Evolutionary conservation across 1,139 yeast species (phyloP).

Genomic region (Debaryomycetaceae sp.): DNA sequence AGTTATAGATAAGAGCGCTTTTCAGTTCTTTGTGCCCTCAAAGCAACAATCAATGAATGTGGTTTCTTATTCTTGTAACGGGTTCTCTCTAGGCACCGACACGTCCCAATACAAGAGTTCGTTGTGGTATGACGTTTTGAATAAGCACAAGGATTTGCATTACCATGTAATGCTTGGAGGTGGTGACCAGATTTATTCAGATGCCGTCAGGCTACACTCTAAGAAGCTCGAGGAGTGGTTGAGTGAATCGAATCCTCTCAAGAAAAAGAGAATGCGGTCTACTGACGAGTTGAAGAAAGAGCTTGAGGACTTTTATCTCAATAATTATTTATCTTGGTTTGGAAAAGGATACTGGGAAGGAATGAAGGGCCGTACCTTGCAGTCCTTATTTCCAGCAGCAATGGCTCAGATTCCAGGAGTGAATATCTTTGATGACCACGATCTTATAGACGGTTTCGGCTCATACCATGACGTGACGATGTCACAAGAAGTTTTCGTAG

Average conservation of each 20-base stretch:
- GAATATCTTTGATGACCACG: constrained; percentile 88
- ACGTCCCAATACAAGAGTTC: constrained; percentile 67
- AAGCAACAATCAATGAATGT: constrained; percentile 66
- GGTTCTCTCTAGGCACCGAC: constrained; percentile 77
- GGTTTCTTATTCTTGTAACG: constrained; percentile 84
- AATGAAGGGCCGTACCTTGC: constrained; percentile 57
- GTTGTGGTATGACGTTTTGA: constrained; percentile 81
- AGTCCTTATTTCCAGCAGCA: constrained; percentile 67
- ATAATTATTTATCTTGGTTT: constrained; percentile 81
- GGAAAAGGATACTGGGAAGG: constrained; percentile 88
- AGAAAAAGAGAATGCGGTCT: constrained; percentile 39
- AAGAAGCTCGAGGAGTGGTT: constrained; percentile 62
- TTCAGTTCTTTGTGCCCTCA: constrained; percentile 59
- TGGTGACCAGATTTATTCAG: constrained; percentile 93
- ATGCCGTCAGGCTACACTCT: constrained; percentile 65
- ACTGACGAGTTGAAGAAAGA: constrained; percentile 49
- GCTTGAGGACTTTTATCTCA: constrained; percentile 61
- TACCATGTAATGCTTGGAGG: constrained; percentile 97
- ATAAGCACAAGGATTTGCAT: constrained; percentile 56
- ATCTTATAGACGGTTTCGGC: constrained; percentile 93
- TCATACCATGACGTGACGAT: constrained; percentile 76
- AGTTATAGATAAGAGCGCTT: constrained; percentile 31
- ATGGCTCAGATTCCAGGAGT: constrained; percentile 79
- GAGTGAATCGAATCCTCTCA: constrained; percentile 43
- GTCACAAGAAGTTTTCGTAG: constrained; percentile 61